A percentile compares a stretch with the other conserved stretches of the same genome.
Evolutionary conservation across 106 monocot species (phyloP).

Genomic region (Vanilla planifolia): DNA sequence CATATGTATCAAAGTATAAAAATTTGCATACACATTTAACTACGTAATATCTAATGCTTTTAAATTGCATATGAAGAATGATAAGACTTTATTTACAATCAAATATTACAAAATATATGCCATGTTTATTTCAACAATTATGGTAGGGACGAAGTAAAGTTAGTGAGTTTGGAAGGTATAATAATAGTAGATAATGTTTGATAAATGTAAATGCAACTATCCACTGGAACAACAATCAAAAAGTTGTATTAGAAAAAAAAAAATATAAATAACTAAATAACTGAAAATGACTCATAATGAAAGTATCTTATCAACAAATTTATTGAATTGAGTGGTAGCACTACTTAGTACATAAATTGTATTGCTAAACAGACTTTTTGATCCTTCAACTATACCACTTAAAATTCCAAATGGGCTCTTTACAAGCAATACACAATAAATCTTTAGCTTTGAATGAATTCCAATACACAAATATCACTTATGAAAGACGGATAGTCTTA

Average conservation of each 20-base stretch:
- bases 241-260: neutral
- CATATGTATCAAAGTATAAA: too few relatives aligned
- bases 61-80: too few relatives aligned
- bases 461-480: neutral
- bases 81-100: too few relatives aligned
- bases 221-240: constrained; percentile 38
- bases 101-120: too few relatives aligned
- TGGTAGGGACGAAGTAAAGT: too few relatives aligned
- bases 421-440: constrained; percentile 12
- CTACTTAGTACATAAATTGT: constrained; percentile 90
- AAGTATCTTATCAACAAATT: constrained; percentile 90
- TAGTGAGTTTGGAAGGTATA: too few relatives aligned
- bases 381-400: constrained; percentile 65
- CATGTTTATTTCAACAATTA: too few relatives aligned
- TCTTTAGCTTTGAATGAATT: constrained; percentile 1
- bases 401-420: constrained; percentile 81
- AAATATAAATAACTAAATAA: neutral
- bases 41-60: too few relatives aligned
- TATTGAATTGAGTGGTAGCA: constrained; percentile 93
- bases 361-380: constrained; percentile 79
- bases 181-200: too few relatives aligned
- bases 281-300: neutral
- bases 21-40: too few relatives aligned
- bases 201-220: constrained; percentile 87
- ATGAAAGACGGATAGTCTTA: constrained; percentile 1